Conservation (phyloP, 331 rosid genomes). For the Arachis monticola region DNA sequence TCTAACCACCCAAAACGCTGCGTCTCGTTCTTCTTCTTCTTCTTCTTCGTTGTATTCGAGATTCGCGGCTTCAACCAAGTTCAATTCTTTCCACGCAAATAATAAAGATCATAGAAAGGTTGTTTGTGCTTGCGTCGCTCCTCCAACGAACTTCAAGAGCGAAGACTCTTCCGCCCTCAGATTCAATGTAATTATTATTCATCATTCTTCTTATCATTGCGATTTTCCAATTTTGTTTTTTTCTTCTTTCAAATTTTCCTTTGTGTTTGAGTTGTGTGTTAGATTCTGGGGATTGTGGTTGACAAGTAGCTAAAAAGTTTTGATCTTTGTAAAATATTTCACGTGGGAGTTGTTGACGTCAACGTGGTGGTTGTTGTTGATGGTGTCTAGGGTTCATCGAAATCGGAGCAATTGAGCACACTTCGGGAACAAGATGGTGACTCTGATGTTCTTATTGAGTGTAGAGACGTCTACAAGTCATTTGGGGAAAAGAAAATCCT, state of each 20-base stretch:
- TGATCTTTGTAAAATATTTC: not conserved
- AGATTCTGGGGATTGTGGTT: slow-evolving; percentile 16
- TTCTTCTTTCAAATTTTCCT: not conserved
- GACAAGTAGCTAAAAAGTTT: slow-evolving; percentile 26
- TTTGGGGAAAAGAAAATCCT: slow-evolving; percentile 94
- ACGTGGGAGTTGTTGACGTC: slow-evolving; percentile 30
- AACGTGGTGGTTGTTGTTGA: slow-evolving; percentile 7
- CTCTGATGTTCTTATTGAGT: slow-evolving; percentile 92
- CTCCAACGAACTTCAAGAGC: slow-evolving; percentile 63
- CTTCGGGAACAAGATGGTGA: slow-evolving; percentile 56
- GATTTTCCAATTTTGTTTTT: no score
- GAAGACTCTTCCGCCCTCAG: slow-evolving; percentile 63
- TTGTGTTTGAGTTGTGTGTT: not conserved
- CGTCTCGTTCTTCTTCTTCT: slow-evolving; percentile 40
- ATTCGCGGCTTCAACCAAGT: slow-evolving; percentile 37
- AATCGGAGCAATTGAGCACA: slow-evolving; percentile 60
- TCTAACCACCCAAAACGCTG: slow-evolving; percentile 44
- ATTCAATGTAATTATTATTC: slow-evolving; percentile 56
- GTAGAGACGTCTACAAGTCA: slow-evolving; percentile 84
- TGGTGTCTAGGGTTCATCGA: slow-evolving; percentile 66
- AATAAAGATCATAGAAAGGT: slow-evolving; percentile 52
- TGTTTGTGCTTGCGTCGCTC: slow-evolving; percentile 83
- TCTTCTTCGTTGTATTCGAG: slow-evolving; percentile 9
- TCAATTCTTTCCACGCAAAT: slow-evolving; percentile 20
- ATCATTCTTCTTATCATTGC: not conserved